phyloP scores from a whole-genome alignment of 2,329 filamentous ascomycete species.

The Biscogniauxia sp. region DNA sequence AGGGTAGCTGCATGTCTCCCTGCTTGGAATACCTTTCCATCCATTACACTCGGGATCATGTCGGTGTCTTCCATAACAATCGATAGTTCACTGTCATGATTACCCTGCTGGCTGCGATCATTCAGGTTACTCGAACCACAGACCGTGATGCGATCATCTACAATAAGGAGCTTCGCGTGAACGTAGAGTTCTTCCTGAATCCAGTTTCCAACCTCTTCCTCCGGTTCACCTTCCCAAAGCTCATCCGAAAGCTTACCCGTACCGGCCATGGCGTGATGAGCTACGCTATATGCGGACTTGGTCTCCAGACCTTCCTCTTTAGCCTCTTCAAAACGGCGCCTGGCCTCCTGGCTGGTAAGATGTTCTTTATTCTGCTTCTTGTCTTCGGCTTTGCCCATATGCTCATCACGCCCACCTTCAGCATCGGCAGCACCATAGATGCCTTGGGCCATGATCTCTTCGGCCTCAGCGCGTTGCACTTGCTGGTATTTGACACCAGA shows the following conservation, averaged over 20 bases:
- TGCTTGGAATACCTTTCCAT: slow-evolving; percentile 72
- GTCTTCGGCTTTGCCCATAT: slow-evolving; percentile 45
- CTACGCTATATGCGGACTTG: slow-evolving; percentile 52
- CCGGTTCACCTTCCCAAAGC: slow-evolving; percentile 70
- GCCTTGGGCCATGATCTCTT: slow-evolving; percentile 78
- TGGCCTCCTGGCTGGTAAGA: slow-evolving; percentile 44
- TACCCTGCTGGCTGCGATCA: slow-evolving; percentile 82
- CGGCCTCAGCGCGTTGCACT: slow-evolving; percentile 81
- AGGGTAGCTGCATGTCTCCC: slow-evolving; percentile 81
- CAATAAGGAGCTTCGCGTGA: slow-evolving; percentile 86
- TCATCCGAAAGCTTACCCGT: slow-evolving; percentile 64
- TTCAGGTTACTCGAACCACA: slow-evolving; percentile 91
- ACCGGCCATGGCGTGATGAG: slow-evolving; percentile 78
- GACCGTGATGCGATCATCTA: slow-evolving; percentile 80
- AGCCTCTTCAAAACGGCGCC: slow-evolving; percentile 52
- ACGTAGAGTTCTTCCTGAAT: slow-evolving; percentile 96
- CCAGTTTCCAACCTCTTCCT: slow-evolving; percentile 81
- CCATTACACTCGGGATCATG: slow-evolving; percentile 70
- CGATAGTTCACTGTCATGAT: slow-evolving; percentile 87
- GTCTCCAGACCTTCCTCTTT: slow-evolving; percentile 36
- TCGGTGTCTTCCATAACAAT: slow-evolving; percentile 86
- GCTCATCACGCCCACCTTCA: slow-evolving; percentile 45
- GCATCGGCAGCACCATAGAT: slow-evolving; percentile 58
- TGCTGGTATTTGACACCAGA: slow-evolving; percentile 83
- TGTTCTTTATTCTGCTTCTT: slow-evolving; percentile 34